Percentiles rank a stretch among this genome's conserved stretches.
These are phyloP conservation scores for Ganoderma lucidum DNA, from an alignment of 1,284 basidiomycete species.

Conservation along the genomic window DNA sequence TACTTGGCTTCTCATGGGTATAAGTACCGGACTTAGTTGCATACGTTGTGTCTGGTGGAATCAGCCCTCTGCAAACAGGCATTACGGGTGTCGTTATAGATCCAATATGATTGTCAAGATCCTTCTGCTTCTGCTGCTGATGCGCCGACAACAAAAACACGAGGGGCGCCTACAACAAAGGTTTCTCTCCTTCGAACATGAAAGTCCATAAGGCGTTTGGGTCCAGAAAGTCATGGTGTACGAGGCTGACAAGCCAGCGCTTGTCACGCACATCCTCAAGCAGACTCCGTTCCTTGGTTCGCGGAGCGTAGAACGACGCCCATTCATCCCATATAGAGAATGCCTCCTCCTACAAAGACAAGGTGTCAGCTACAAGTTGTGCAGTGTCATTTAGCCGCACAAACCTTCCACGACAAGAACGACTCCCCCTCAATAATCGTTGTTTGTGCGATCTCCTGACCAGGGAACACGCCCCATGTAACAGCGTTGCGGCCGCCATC, in stretches of 20 bases:
- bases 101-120: slow-evolving; percentile 15
- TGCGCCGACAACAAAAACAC: background rate
- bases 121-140: background rate
- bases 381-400: slow-evolving; percentile 21
- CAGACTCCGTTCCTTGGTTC: slow-evolving; percentile 75
- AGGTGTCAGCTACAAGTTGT: background rate
- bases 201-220: slow-evolving; percentile 88
- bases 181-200: slow-evolving; percentile 55
- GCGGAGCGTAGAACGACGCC: slow-evolving; percentile 87
- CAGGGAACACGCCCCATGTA: slow-evolving; percentile 99
- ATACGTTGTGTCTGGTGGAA: background rate
- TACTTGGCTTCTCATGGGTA: background rate
- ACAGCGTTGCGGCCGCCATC: slow-evolving; percentile 91
- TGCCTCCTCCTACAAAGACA: slow-evolving; percentile 82
- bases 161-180: slow-evolving; percentile 16
- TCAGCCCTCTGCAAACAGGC: background rate
- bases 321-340: slow-evolving; percentile 97
- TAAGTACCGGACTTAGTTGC: background rate
- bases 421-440: slow-evolving; percentile 96
- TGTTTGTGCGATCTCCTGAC: slow-evolving; percentile 94
- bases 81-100: slow-evolving; percentile 8
- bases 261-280: slow-evolving; percentile 77
- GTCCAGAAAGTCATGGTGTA: slow-evolving; percentile 95
- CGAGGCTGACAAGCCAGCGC: slow-evolving; percentile 92
- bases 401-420: slow-evolving; percentile 92